Evolutionary conservation across 2,329 filamentous ascomycete species (phyloP), one percentile per base, ranked within the genome.

Genomic region (Ophiognomonia clavigignenti-juglandacearum): DNA sequence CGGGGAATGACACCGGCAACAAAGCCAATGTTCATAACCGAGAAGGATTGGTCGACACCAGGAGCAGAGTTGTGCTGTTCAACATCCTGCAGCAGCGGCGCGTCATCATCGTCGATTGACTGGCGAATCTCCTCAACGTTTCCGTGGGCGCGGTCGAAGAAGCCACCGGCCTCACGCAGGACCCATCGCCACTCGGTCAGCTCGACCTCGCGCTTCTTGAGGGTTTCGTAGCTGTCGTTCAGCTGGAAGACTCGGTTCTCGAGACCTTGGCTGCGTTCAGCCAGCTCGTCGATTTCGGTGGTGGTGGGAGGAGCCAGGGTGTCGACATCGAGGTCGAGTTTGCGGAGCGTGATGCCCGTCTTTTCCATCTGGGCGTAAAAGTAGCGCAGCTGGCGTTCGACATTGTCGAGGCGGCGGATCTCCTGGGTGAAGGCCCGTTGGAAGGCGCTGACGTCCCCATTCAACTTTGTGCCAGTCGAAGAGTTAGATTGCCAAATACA

Each of bases 131-230:
- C 92, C 54, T 98, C 93, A 6, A 95, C 95, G 64, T 95, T 95
- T 53, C 91, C 93, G 63, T 96, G 90, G 43, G 93, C 93, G 56
- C 92, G 80, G 64, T 98, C 93, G 59, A 98, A 98, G 72, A 98
- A 98, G 57, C 91, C 89, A 34, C 93, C 93, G 38, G 95, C 91
- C 77, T 98, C 93, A 55, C 89, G 85, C 50, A 98, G 71, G 43
- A 98, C 95, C 89, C 92, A 97, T 61, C 95, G 86, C 93, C 93
- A 97, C 71, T 98, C 93, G 10, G 88, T 95, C 59, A 98, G 76
- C 66, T 98, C 93, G 51, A 95, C 88, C 73, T 97, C 93, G 48
- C 92, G 84, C 74, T 93, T 96, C 80, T 97, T 97, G 66, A 98
- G 71, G 14, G 90, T 96, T 73, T 98, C 93, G 69, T 98, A 97